phyloP scores from a whole-genome alignment of 352 stramenopile genomes.

The Pythium aquatile region DNA sequence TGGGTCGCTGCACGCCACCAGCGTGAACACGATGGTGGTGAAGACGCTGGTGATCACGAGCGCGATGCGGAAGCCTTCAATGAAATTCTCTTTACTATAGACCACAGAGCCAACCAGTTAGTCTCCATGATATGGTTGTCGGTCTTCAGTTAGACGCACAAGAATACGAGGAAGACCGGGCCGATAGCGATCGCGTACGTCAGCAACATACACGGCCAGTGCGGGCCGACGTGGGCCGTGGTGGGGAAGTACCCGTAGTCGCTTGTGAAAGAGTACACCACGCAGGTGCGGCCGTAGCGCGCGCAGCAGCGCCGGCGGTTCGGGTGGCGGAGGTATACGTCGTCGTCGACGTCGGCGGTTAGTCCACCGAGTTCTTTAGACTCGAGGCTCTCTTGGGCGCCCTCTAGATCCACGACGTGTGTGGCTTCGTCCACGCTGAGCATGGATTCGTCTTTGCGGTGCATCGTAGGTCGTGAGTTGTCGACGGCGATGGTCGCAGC shows the following conservation, averaged over 20 bases:
- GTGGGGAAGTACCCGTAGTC: constrained; percentile 57
- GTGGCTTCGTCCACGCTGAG: neutral
- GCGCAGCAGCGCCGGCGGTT: constrained; percentile 20
- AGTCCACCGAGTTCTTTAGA: neutral
- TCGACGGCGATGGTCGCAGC: too few relatives aligned
- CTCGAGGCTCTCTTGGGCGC: constrained; percentile 1
- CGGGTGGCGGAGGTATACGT: constrained; percentile 19
- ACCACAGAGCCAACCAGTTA: neutral
- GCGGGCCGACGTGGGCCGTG: constrained; percentile 66
- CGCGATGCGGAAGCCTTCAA: constrained; percentile 42
- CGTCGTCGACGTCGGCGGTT: constrained; percentile 2
- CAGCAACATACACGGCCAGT: constrained; percentile 73
- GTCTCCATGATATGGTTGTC: neutral
- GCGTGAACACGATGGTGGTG: constrained; percentile 67
- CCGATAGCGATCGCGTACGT: constrained; percentile 69
- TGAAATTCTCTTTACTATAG: constrained; percentile 33
- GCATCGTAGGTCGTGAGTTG: neutral
- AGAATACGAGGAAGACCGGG: constrained; percentile 52
- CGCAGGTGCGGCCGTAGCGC: constrained; percentile 54
- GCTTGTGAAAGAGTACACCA: constrained; percentile 51
- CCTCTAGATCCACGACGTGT: constrained; percentile 14
- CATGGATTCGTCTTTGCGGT: neutral
- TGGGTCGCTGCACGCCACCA: constrained; percentile 77
- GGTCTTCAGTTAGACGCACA: constrained; percentile 22
- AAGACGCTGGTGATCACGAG: constrained; percentile 50